Evolutionary conservation across 306 rosid species (phyloP).

Genomic region (Biancaea sappan): DNA sequence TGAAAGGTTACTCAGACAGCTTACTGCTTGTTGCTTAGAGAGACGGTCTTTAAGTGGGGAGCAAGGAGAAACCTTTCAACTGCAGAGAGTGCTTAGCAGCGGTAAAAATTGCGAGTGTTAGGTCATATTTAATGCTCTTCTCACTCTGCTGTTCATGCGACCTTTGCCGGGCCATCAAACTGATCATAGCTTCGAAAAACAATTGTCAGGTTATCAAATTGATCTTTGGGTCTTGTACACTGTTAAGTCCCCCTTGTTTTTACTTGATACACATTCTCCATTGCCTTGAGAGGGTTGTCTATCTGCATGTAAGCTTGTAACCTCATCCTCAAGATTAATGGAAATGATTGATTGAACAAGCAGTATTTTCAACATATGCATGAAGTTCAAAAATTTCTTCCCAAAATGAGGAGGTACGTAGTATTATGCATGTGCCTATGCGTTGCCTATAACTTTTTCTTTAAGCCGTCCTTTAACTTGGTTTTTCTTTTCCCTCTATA

Average conservation of each 20-base stretch:
- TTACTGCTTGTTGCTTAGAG: constrained; percentile 86
- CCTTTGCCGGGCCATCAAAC: constrained; percentile 31
- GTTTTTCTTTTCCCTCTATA: too few species aligned
- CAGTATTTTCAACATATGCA: constrained; percentile 15
- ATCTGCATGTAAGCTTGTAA: constrained; percentile 35
- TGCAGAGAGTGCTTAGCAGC: constrained; percentile 69
- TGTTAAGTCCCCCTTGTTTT: constrained; percentile 10
- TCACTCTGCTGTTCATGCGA: constrained; percentile 28
- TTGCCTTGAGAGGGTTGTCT: constrained; percentile 31
- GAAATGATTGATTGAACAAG: constrained; percentile 36
- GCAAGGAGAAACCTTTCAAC: constrained; percentile 89
- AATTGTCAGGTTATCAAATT: constrained; percentile 27
- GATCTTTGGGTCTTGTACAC: constrained; percentile 19
- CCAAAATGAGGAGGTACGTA: not conserved
- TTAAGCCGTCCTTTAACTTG: too few species aligned
- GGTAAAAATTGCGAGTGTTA: constrained; percentile 55
- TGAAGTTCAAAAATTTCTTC: not conserved
- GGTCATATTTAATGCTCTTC: constrained; percentile 31
- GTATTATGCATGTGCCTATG: not conserved
- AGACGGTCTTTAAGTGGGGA: constrained; percentile 76
- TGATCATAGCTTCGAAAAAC: constrained; percentile 4
- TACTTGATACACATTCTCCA: constrained; percentile 22
- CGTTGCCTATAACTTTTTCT: not conserved
- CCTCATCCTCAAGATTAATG: constrained; percentile 23
- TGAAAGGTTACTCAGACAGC: constrained; percentile 84